phyloP scores from a whole-genome alignment of 192 early-diverging fungal genomes.

The Coemansia sp. region DNA sequence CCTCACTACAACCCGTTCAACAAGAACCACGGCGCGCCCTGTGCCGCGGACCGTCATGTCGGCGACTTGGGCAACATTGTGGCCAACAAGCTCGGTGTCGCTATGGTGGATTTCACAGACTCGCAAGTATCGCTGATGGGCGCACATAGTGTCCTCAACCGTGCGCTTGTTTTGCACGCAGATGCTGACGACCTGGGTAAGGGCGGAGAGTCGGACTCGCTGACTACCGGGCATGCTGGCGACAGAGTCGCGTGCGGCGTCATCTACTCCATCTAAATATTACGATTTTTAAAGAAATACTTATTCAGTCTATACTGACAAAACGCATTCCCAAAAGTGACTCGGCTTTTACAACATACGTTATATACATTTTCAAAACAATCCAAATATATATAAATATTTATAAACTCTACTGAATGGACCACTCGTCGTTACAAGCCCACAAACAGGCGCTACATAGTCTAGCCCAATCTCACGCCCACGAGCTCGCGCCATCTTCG shows the following conservation, averaged over 20 bases:
- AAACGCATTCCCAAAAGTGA: slow-evolving; percentile 4
- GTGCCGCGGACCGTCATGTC: slow-evolving; percentile 68
- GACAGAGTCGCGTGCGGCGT: slow-evolving; percentile 86
- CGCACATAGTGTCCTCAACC: slow-evolving; percentile 71
- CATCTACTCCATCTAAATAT: slow-evolving; percentile 57
- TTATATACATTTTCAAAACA: background rate
- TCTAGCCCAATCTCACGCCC: slow-evolving; percentile 23
- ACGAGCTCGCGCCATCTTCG: background rate
- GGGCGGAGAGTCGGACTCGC: slow-evolving; percentile 67
- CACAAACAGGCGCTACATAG: slow-evolving; percentile 19
- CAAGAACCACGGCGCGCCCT: slow-evolving; percentile 76
- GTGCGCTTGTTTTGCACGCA: slow-evolving; percentile 83
- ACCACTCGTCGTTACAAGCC: slow-evolving; percentile 9
- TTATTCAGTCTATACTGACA: background rate
- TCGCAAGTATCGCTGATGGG: slow-evolving; percentile 70
- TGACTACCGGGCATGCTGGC: slow-evolving; percentile 86
- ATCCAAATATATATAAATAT: background rate
- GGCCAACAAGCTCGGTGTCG: slow-evolving; percentile 60
- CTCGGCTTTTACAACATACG: background rate
- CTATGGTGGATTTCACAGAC: slow-evolving; percentile 58
- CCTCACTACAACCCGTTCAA: slow-evolving; percentile 82
- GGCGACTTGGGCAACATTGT: slow-evolving; percentile 90
- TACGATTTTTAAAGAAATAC: too few relatives aligned
- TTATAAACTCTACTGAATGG: slow-evolving; percentile 6
- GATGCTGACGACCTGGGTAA: slow-evolving; percentile 82